Conservation (phyloP, 129 eudicot genomes). For the Helianthus tuberosus region DNA sequence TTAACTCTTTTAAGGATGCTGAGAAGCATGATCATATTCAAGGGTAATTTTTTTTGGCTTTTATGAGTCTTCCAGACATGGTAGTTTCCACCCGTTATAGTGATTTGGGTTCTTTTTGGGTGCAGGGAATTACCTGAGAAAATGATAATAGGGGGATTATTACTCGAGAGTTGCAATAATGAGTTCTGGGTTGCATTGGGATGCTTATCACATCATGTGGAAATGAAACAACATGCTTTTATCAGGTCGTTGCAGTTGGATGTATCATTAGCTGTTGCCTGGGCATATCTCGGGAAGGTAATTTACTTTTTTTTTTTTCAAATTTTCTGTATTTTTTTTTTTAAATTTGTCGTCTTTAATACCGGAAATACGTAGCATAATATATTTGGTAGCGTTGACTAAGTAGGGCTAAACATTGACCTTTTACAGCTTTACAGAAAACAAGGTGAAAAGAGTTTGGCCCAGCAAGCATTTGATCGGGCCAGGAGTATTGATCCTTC, state of each 20-base stretch:
- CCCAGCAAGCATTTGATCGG: conserved; percentile 92
- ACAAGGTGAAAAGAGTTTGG: conserved; percentile 71
- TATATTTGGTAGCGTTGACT: conserved; percentile 10
- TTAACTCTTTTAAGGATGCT: conserved; percentile 50
- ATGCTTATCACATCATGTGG: conserved; percentile 62
- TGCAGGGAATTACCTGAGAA: conserved; percentile 85
- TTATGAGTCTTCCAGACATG: background rate
- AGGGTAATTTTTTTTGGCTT: conserved; percentile 19
- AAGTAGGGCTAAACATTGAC: conserved; percentile 29
- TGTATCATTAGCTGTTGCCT: conserved; percentile 93
- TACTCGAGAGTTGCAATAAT: conserved; percentile 75
- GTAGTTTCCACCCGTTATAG: background rate
- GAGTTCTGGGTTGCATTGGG: conserved; percentile 96
- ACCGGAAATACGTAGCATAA: background rate
- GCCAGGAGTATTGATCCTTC: conserved; percentile 99
- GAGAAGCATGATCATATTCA: conserved; percentile 29
- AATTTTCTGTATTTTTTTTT: conserved; percentile 10
- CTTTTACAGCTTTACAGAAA: conserved; percentile 70
- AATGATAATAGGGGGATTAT: conserved; percentile 85
- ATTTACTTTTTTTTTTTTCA: background rate
- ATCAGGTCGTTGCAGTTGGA: conserved; percentile 87
- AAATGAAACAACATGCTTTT: conserved; percentile 87
- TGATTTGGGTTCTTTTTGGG: background rate
- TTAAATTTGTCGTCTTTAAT: conserved; percentile 4
- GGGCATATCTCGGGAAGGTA: conserved; percentile 99